Base-by-base conservation (phyloP, 345 rosid genomes). In the Streptanthus diversifolius region DNA sequence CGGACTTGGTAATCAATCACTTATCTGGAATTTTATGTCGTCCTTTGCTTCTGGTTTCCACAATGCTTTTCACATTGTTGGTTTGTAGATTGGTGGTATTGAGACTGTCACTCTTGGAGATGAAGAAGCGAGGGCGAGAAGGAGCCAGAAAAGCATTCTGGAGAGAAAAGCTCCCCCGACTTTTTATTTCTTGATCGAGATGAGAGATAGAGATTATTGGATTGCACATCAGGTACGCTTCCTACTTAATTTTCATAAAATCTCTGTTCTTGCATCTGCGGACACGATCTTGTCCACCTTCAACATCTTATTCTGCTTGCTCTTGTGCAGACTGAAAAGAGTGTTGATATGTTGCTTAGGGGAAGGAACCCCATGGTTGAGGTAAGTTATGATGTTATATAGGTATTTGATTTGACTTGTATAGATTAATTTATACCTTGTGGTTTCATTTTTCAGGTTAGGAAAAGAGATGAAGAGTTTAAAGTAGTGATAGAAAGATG, bases 141-240 rank as follows among this genome's bases (percentile, higher is more conserved):
- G 82, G 73, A 76, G 81, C 47, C 87, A 77, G 69, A 90, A 90
- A 83, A 90, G 82, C 57, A 67, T 87, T 64, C 85, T 85, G 2
- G 90, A 87, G 81, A 83, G 96, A 53, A 83, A 86, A 80, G 85
- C 81, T 66, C 85, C 91, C 14, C 85, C 90, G 5, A 86, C 92
- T 18, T 89, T 89, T 79, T 83, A 82, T 73, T 89, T 87, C 79
- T 73, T 86, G 81, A 83, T 87, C 14, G 89, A 90, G 82, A 86
- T 90, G 89, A 70, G 90, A 63, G 85, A 83, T 22, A 82, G 85
- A 57, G 86, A 81, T 63, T 78, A 78, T 65, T 86, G 87, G 89
- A 86, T 86, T 53, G 82, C 79, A 29, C 90, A 88, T 80, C 80
- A 71, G 78, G 93, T 88, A 33, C 3, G 32, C 33, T 67, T 13